phyloP scores from a whole-genome alignment of 345 rosid species.

The Viola odorata region DNA sequence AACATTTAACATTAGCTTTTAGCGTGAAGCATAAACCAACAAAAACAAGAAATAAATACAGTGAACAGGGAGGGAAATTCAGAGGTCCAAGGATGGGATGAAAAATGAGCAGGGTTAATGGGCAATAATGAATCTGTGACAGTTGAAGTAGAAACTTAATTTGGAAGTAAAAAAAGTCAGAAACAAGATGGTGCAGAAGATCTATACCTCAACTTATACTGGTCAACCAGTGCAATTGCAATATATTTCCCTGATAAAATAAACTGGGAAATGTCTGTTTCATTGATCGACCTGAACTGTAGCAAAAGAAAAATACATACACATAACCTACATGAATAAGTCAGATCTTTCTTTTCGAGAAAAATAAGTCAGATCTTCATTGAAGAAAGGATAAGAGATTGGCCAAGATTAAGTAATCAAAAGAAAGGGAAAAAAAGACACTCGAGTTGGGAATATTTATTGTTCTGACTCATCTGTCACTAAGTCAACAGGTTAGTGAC shows the following conservation, averaged over 20 bases:
- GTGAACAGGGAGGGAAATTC: background rate
- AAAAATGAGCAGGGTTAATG: background rate
- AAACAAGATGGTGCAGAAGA: constrained; percentile 11
- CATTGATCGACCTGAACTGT: constrained; percentile 86
- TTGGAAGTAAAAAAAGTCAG: constrained; percentile 1
- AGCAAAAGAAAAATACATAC: constrained; percentile 33
- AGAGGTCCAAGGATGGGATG: background rate
- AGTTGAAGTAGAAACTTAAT: background rate
- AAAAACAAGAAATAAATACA: background rate
- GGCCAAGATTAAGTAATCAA: background rate
- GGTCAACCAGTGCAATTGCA: constrained; percentile 90
- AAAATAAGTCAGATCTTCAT: background rate
- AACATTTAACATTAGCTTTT: constrained; percentile 5
- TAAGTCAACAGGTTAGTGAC: no score
- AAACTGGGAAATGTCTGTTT: constrained; percentile 58
- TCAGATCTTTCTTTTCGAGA: no score
- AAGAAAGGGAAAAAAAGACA: background rate
- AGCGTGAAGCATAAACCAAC: background rate
- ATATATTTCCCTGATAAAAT: constrained; percentile 75
- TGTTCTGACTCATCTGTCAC: no score
- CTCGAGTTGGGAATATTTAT: no score
- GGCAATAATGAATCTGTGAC: background rate
- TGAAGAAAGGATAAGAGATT: background rate
- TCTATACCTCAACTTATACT: constrained; percentile 69
- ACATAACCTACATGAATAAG: constrained; percentile 11